Evolutionary conservation across 2,329 filamentous ascomycete species (phyloP).

Genomic region (Escovopsis sp.): DNA sequence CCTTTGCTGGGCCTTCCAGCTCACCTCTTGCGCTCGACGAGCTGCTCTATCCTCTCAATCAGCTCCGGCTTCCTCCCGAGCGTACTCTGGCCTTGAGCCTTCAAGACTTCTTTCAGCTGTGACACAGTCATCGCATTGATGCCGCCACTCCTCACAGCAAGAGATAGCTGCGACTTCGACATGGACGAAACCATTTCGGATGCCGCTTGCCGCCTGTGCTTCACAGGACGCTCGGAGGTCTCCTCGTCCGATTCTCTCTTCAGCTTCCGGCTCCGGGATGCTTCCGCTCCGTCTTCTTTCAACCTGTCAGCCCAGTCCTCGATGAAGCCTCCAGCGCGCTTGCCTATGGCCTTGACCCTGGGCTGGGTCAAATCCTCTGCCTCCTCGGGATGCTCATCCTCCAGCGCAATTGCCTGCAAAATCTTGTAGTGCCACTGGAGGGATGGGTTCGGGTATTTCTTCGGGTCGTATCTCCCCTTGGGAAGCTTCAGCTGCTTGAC

Average conservation of each 20-base stretch:
- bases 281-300: constrained; percentile 34
- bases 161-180: constrained; percentile 32
- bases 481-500: constrained; percentile 81
- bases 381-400: constrained; percentile 74
- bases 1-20: background rate
- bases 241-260: constrained; percentile 38
- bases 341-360: constrained; percentile 76
- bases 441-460: constrained; percentile 79
- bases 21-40: constrained; percentile 32
- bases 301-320: constrained; percentile 61
- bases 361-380: constrained; percentile 66
- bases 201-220: constrained; percentile 26
- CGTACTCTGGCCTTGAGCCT: constrained; percentile 31
- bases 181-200: constrained; percentile 19
- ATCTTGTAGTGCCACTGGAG: constrained; percentile 97
- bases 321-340: constrained; percentile 67
- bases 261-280: constrained; percentile 24
- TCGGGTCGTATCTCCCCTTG: constrained; percentile 68
- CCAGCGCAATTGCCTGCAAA: constrained; percentile 76
- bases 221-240: constrained; percentile 25
- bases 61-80: constrained; percentile 39
- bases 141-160: constrained; percentile 28
- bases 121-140: constrained; percentile 40
- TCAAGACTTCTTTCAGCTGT: constrained; percentile 35
- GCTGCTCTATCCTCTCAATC: constrained; percentile 40